These are phyloP conservation scores for Kuraishia ogatae DNA, from an alignment of 805 yeast genomes.

Conservation along the genomic window DNA sequence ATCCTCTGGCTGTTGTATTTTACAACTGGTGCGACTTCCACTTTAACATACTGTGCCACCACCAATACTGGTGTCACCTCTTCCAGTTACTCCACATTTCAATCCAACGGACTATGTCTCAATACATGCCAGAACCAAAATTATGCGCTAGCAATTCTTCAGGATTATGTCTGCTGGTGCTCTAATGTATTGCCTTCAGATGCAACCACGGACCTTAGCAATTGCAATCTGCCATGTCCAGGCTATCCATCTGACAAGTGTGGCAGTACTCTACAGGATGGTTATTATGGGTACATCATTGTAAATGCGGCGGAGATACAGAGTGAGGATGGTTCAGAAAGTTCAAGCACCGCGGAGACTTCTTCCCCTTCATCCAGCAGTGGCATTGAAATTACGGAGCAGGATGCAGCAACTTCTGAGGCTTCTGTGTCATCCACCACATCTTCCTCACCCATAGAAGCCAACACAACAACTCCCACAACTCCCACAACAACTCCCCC, in stretches of 20 bases:
- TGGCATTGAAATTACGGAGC: neutral
- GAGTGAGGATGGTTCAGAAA: neutral
- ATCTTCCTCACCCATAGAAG: too few species aligned
- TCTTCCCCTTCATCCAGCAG: neutral
- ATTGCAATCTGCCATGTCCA: slow-evolving; percentile 34
- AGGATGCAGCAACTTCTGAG: too few species aligned
- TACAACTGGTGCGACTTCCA: neutral
- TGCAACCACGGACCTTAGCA: slow-evolving; percentile 21
- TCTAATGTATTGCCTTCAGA: slow-evolving; percentile 31
- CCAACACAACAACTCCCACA: too few species aligned
- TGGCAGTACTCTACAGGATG: slow-evolving; percentile 13
- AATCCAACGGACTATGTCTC: slow-evolving; percentile 34
- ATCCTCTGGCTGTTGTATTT: neutral
- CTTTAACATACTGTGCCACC: neutral
- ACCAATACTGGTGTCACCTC: neutral
- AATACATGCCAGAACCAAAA: slow-evolving; percentile 28
- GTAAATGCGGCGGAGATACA: neutral
- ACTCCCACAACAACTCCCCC: neutral
- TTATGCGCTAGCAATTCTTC: slow-evolving; percentile 36
- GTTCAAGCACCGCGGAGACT: neutral
- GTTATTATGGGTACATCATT: neutral
- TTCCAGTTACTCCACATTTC: neutral
- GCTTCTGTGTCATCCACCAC: too few species aligned
- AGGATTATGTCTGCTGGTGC: slow-evolving; percentile 38
- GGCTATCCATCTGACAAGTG: slow-evolving; percentile 35